These are phyloP conservation scores for Parsonsia alboflavescens DNA, from an alignment of 257 asterid species.

Conservation along the genomic window DNA sequence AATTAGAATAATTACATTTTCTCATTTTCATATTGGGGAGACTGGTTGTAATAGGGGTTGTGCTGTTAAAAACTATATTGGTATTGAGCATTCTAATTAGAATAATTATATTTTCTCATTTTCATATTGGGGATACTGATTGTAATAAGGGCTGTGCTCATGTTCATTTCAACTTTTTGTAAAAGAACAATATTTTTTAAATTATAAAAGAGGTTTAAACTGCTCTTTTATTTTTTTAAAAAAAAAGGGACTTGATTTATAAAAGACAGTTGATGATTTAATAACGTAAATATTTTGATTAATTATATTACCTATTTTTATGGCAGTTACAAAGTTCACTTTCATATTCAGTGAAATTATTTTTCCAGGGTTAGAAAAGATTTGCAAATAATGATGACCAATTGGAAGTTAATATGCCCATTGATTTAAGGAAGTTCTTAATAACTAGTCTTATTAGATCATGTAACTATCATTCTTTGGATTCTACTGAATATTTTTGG, in stretches of 20 bases:
- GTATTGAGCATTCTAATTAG: background rate
- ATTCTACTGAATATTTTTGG: background rate
- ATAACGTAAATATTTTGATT: background rate
- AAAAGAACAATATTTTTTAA: too few relatives aligned
- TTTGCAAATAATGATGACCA: background rate
- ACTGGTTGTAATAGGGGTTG: background rate
- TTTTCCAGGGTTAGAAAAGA: background rate
- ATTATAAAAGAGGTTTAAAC: background rate
- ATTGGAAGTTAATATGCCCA: background rate
- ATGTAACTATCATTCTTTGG: background rate
- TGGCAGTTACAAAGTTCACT: background rate
- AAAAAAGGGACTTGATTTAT: too few relatives aligned
- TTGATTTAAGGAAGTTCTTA: background rate
- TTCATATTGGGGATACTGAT: background rate
- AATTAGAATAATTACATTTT: too few relatives aligned
- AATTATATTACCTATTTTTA: background rate
- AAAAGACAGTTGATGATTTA: background rate
- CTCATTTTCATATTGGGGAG: background rate
- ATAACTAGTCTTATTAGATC: background rate
- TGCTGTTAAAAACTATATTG: background rate
- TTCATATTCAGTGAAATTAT: background rate
- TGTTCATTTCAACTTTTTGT: background rate
- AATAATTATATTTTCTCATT: background rate
- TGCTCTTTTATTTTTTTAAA: background rate
- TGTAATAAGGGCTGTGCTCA: background rate